Base-by-base conservation (phyloP, 2,329 filamentous ascomycete genomes). In the Aspergillus sergii region DNA sequence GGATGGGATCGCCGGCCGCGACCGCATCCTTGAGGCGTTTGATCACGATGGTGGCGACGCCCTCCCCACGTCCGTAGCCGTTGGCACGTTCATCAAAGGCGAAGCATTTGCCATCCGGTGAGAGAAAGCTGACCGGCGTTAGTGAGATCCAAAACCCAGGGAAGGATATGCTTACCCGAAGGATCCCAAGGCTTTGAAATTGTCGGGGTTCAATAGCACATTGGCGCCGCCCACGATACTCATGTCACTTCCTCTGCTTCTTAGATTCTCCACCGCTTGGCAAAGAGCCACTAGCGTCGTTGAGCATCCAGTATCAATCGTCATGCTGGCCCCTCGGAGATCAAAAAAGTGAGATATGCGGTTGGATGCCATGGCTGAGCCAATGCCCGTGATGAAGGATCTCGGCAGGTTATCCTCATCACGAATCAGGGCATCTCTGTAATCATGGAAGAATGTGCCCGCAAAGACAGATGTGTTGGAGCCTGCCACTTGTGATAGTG, bases 291-390 rank as follows among this genome's bases (percentile, higher is more conserved):
- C 55, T 21, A 74, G 36, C 11, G 62, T 64, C 2, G 67, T 57
- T 11, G 70, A 72, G 61, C 74, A 74, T 2, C 66, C 74, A 0
- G 74, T 76, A 54, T 76, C 70, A 1, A 75, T 28, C 14, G 68
- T 72, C 11, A 73, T 48, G 46, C 66, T 70, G 1, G 73, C 66
- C 1, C 72, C 74, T 7, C 59, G 57, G 8, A 75, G 58, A 60
- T 76, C 71, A 54, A 66, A 76, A 28, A 69, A 69, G 34, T 69
- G 71, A 2, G 74, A 76, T 6, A 77, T 46, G 0, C 75, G 69
- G 57, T 77, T 77, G 2, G 74, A 61, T 16, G 70, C 23, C 28
- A 74, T 58, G 14, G 65, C 26, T 28, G 16, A n/a, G 6, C 32
- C 41, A 28, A 36, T 39, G 12, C 14, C 66, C 60, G 43, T 62